phyloP scores from a whole-genome alignment of 1,284 basidiomycete species.

The Apiotrichum siamense region DNA sequence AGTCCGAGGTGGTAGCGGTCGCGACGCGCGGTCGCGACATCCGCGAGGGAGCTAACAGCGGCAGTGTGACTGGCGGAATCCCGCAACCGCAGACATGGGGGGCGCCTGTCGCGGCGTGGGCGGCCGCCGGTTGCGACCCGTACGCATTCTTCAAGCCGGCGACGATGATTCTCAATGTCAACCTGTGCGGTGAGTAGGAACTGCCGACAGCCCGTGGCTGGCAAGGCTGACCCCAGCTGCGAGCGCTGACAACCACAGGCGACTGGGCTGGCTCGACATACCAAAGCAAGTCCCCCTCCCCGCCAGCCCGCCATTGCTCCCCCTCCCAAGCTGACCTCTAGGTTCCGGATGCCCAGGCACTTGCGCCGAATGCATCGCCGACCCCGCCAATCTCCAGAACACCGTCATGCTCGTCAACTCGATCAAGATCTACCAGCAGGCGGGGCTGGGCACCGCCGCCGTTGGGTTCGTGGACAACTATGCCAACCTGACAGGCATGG shows the following conservation, averaged over 20 bases:
- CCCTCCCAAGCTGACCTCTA: neutral
- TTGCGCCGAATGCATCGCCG: constrained; percentile 59
- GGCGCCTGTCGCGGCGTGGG: constrained; percentile 61
- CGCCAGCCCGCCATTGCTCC: neutral
- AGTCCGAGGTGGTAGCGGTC: too few species aligned
- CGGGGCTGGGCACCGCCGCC: neutral
- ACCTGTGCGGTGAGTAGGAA: constrained; percentile 36
- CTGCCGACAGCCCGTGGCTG: too few species aligned
- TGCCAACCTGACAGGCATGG: neutral
- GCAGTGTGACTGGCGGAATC: constrained; percentile 51
- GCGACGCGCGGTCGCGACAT: too few species aligned
- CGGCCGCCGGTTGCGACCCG: constrained; percentile 59
- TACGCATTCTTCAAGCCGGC: constrained; percentile 64
- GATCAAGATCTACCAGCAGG: constrained; percentile 40
- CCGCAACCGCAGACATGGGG: constrained; percentile 66
- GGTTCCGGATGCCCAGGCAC: constrained; percentile 60
- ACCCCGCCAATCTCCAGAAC: constrained; percentile 50
- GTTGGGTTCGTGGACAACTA: neutral
- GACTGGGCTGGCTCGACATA: constrained; percentile 63
- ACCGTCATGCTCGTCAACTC: constrained; percentile 44
- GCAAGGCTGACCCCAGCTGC: too few species aligned
- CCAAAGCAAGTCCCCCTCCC: constrained; percentile 24
- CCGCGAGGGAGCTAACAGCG: too few species aligned
- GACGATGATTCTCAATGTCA: constrained; percentile 62
- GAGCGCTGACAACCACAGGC: constrained; percentile 34